These are phyloP conservation scores for Talaromyces trachyspermus DNA, from an alignment of 495 filamentous ascomycete species.

Conservation along the genomic window DNA sequence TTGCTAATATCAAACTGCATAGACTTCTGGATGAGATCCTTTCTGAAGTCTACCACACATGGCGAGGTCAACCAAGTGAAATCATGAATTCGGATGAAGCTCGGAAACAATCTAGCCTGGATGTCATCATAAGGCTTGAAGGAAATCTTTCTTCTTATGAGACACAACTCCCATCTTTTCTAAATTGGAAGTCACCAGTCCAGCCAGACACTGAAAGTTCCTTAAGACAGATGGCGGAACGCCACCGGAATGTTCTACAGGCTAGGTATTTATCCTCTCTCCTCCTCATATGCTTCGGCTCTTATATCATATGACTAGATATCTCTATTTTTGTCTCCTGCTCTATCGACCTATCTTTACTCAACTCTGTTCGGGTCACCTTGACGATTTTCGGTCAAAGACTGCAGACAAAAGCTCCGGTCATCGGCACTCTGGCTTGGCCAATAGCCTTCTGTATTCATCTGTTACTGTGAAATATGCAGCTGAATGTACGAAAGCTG, in stretches of 20 bases:
- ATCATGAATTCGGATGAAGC: conserved; percentile 8
- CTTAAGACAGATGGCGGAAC: conserved; percentile 16
- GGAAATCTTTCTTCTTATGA: conserved; percentile 31
- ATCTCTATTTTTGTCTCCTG: conserved; percentile 35
- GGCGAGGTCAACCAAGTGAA: conserved; percentile 17
- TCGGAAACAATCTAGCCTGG: conserved; percentile 22
- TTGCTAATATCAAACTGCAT: conserved; percentile 34
- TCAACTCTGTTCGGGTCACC: conserved; percentile 30
- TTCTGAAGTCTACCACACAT: conserved; percentile 35
- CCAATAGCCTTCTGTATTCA: conserved; percentile 24
- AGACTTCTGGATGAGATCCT: conserved; percentile 36
- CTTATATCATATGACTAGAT: conserved; percentile 20
- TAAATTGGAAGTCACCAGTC: conserved; percentile 28
- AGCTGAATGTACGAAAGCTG: conserved; percentile 28
- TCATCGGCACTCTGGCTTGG: neutral
- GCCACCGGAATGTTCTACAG: conserved; percentile 35
- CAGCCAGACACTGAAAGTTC: conserved; percentile 3
- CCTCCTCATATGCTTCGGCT: neutral
- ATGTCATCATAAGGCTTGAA: conserved; percentile 36
- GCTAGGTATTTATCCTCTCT: conserved; percentile 24
- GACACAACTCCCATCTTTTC: conserved; percentile 21
- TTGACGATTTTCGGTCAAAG: conserved; percentile 5
- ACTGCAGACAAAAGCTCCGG: neutral
- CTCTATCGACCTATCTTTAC: conserved; percentile 42
- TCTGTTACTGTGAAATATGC: conserved; percentile 32